Percentiles rank a stretch among this genome's conserved stretches.
phyloP scores from a whole-genome alignment of 345 rosid species.

The Bretschneidera sinensis region DNA sequence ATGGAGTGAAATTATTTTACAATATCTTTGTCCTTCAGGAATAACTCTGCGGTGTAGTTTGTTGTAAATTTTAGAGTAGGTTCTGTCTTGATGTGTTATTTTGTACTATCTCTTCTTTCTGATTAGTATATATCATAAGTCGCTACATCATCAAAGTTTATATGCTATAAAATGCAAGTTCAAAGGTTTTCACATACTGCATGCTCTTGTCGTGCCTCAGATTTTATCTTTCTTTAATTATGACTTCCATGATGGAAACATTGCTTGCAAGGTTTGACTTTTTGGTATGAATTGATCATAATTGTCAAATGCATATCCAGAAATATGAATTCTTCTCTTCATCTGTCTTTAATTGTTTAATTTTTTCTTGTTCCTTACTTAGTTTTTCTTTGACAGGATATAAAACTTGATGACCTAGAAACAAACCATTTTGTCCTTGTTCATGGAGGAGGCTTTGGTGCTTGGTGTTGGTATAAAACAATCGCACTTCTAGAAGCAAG shows the following conservation, averaged over 20 bases:
- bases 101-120: background rate
- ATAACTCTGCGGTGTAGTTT: background rate
- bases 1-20: background rate
- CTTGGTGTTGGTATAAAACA: constrained; percentile 87
- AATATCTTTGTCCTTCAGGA: background rate
- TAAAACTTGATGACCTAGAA: constrained; percentile 49
- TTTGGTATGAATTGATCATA: background rate
- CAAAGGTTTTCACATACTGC: too few relatives aligned
- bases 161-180: too few relatives aligned
- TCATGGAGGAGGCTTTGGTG: constrained; percentile 90
- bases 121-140: too few relatives aligned
- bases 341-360: constrained; percentile 5
- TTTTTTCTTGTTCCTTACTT: background rate
- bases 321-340: constrained; percentile 1
- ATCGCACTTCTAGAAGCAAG: constrained; percentile 52
- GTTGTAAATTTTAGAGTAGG: background rate
- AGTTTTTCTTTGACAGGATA: constrained; percentile 39
- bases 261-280: constrained; percentile 2
- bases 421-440: constrained; percentile 59
- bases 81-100: background rate
- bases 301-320: background rate
- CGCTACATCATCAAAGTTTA: too few relatives aligned
- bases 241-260: background rate
- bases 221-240: too few relatives aligned
- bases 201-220: too few relatives aligned